Conservation (phyloP, 2,329 filamentous ascomycete species). For the Fusarium drepaniforme region DNA sequence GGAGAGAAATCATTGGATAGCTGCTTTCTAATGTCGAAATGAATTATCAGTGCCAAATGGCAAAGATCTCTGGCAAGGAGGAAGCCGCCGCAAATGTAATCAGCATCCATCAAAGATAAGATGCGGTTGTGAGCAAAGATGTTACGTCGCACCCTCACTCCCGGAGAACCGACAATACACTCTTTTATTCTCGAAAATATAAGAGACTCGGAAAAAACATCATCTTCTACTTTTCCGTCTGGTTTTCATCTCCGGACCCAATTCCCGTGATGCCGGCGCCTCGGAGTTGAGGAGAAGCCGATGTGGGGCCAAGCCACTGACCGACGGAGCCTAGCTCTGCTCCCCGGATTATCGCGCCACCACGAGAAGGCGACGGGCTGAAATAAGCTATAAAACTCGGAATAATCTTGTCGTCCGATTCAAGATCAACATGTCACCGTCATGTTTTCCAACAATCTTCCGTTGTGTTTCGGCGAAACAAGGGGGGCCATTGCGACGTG, state of each 20-base stretch:
- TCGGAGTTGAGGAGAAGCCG: background rate
- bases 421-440: background rate
- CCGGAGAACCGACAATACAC: too few relatives aligned
- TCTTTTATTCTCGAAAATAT: too few relatives aligned
- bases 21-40: too few relatives aligned
- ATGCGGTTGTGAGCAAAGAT: too few relatives aligned
- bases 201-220: too few relatives aligned
- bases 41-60: too few relatives aligned
- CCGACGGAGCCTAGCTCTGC: background rate
- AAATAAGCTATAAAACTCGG: background rate
- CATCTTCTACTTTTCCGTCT: too few relatives aligned
- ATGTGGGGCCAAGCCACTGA: background rate
- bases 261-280: background rate
- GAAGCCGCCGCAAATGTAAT: too few relatives aligned
- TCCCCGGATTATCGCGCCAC: background rate
- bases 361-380: background rate
- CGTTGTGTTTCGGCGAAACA: background rate
- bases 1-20: too few relatives aligned
- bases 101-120: too few relatives aligned
- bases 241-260: background rate
- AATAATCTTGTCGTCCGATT: background rate
- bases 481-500: background rate
- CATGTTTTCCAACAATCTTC: background rate
- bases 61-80: too few relatives aligned
- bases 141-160: too few relatives aligned